Conservation (phyloP, 257 asterid genomes). For the Sherardia arvensis region DNA sequence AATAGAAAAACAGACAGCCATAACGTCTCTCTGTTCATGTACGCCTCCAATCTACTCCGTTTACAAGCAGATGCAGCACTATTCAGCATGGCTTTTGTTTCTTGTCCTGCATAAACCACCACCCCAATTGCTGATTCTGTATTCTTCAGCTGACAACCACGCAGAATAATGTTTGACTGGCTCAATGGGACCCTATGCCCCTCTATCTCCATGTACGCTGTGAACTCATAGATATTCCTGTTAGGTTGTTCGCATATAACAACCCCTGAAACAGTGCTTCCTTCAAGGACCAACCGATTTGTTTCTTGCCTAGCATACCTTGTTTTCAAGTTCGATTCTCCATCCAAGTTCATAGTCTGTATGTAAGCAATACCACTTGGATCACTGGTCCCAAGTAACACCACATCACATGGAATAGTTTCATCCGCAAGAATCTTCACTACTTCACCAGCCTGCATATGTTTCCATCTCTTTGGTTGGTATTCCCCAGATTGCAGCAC, state of each 20-base stretch:
- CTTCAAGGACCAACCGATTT: constrained; percentile 53
- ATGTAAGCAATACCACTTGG: constrained; percentile 94
- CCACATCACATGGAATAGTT: constrained; percentile 96
- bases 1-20: constrained; percentile 87
- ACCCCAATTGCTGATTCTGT: constrained; percentile 93
- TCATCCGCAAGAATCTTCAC: constrained; percentile 75
- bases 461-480: constrained; percentile 66
- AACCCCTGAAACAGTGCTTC: constrained; percentile 48
- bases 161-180: constrained; percentile 88
- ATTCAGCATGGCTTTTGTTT: constrained; percentile 94
- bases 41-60: constrained; percentile 89
- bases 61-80: constrained; percentile 88
- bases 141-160: constrained; percentile 98
- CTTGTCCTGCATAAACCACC: constrained; percentile 96
- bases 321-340: constrained; percentile 96
- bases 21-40: constrained; percentile 92
- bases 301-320: constrained; percentile 99
- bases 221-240: constrained; percentile 92
- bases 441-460: constrained; percentile 75
- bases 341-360: constrained; percentile 97
- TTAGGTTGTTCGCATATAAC: constrained; percentile 95
- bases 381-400: constrained; percentile 86
- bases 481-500: constrained; percentile 64
- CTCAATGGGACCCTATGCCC: constrained; percentile 66
- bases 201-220: constrained; percentile 78